Conservation (phyloP, 2,329 filamentous ascomycete species). For the Proliferodiscus dingleyae region DNA sequence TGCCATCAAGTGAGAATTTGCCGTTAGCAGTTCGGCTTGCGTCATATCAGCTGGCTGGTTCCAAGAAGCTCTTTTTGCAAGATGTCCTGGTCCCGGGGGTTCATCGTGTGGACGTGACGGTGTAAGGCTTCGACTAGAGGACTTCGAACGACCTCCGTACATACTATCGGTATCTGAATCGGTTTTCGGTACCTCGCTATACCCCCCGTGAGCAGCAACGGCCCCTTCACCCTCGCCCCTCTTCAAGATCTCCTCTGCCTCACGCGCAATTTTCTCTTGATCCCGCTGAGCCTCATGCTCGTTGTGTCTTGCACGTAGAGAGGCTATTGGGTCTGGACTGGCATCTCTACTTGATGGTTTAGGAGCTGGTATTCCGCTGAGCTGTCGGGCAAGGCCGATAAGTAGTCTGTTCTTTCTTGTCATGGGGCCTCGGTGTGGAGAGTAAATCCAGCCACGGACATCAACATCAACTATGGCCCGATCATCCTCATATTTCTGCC, state of each 20-base stretch:
- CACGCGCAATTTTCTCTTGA: slow-evolving; percentile 63
- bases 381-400: slow-evolving; percentile 77
- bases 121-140: slow-evolving; percentile 11
- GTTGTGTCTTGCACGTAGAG: slow-evolving; percentile 32
- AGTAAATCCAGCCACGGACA: slow-evolving; percentile 92
- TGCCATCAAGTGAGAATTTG: slow-evolving; percentile 84
- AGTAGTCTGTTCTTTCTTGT: slow-evolving; percentile 81
- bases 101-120: slow-evolving; percentile 24
- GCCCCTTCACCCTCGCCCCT: slow-evolving; percentile 68
- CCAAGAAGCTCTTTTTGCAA: slow-evolving; percentile 41
- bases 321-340: slow-evolving; percentile 25
- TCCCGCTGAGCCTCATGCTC: slow-evolving; percentile 47
- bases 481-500: slow-evolving; percentile 74
- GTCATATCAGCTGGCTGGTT: slow-evolving; percentile 54
- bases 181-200: slow-evolving; percentile 60
- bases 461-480: slow-evolving; percentile 90
- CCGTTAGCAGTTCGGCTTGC: slow-evolving; percentile 68
- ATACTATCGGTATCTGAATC: slow-evolving; percentile 36
- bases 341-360: slow-evolving; percentile 24
- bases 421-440: slow-evolving; percentile 78
- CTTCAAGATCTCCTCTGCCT: slow-evolving; percentile 72
- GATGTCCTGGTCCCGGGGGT: slow-evolving; percentile 28
- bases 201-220: slow-evolving; percentile 64
- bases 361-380: slow-evolving; percentile 73
- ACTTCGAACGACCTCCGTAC: slow-evolving; percentile 20